Base-by-base conservation (phyloP, 2,329 filamentous ascomycete genomes). In the Alternaria gansuensis region DNA sequence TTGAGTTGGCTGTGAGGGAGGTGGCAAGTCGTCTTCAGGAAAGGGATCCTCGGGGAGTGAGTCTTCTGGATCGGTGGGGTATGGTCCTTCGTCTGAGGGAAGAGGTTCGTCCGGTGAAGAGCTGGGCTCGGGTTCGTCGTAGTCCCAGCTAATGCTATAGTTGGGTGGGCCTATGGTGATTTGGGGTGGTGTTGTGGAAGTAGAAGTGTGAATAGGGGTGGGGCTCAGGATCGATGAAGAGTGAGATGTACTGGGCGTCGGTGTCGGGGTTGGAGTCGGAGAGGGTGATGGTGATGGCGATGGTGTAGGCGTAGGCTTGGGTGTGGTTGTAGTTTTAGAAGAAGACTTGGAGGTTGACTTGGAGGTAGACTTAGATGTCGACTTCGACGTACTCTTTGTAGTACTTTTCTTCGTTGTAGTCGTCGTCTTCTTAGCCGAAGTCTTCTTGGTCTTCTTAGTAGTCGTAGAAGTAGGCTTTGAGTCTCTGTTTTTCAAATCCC, bases 141-240 rank as follows among this genome's bases (percentile, higher is more conserved):
- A 49, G 17, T 28, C 56, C 62, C 62, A 64, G 24, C 39, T 57
- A 37, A 66, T 33, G 14, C 54, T 62, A 48, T 39, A 59, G 9
- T 51, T 29, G 9, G 66, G 62, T 5, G 53, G 56, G 10, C 60
- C 60, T 21, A 67, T 37, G 17, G 45, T 63, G 37, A 67, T 60
- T 5, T 64, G 44, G 23, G 62, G 54, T 23, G 53, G 57, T 4
- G 52, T 51, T 24, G 57, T 31, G 34, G 58, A 29, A 17, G 43
- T 58, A 7, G 54, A 41, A 2, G 54, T 51, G 4, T 13, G 8
- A 7, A 24, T 14, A 11, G 34, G 33, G 14, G 41, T 44, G 6
- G 41, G 26, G 2, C 3, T 7, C 3, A 24, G 21, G 3, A 3
- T 34, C n/a, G 31, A 2, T 8, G 9, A 46, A 13, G 44, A 10